Conservation (phyloP, 495 filamentous ascomycete species). For the Daldinia childiae region DNA sequence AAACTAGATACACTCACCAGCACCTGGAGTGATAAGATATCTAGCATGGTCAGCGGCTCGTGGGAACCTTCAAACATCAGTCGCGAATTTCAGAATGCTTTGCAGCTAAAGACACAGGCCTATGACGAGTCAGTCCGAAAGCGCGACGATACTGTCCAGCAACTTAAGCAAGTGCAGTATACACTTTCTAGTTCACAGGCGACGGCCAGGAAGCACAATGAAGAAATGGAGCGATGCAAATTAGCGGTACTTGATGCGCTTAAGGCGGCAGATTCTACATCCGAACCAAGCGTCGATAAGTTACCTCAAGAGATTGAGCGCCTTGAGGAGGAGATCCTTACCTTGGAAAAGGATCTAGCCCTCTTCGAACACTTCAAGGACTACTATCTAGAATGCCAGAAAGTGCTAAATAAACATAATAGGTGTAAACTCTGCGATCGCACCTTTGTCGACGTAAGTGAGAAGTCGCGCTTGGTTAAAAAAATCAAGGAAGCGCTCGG, state of each 20-base stretch:
- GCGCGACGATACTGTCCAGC: slow-evolving; percentile 73
- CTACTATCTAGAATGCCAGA: slow-evolving; percentile 70
- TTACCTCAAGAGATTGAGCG: slow-evolving; percentile 53
- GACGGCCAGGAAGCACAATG: slow-evolving; percentile 68
- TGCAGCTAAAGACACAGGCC: slow-evolving; percentile 63
- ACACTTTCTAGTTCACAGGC: slow-evolving; percentile 73
- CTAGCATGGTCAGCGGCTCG: slow-evolving; percentile 63
- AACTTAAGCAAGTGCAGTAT: slow-evolving; percentile 80
- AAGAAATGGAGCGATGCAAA: slow-evolving; percentile 70
- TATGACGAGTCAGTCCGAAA: slow-evolving; percentile 69
- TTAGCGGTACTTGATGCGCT: slow-evolving; percentile 55
- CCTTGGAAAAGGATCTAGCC: slow-evolving; percentile 69
- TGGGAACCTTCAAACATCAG: slow-evolving; percentile 81
- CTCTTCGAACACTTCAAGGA: slow-evolving; percentile 68
- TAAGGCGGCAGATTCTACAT: slow-evolving; percentile 45
- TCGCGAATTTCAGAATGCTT: slow-evolving; percentile 70
- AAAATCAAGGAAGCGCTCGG: slow-evolving; percentile 69
- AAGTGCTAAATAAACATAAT: slow-evolving; percentile 66
- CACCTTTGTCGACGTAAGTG: slow-evolving; percentile 62
- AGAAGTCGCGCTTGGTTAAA: slow-evolving; percentile 65
- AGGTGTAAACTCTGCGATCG: slow-evolving; percentile 77
- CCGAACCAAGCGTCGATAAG: slow-evolving; percentile 51
- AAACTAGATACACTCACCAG: slow-evolving; percentile 79
- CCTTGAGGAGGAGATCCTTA: slow-evolving; percentile 67
- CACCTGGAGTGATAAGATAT: slow-evolving; percentile 76